Conservation (phyloP, 768 basidiomycete species). For the Clavaria fumosa region DNA sequence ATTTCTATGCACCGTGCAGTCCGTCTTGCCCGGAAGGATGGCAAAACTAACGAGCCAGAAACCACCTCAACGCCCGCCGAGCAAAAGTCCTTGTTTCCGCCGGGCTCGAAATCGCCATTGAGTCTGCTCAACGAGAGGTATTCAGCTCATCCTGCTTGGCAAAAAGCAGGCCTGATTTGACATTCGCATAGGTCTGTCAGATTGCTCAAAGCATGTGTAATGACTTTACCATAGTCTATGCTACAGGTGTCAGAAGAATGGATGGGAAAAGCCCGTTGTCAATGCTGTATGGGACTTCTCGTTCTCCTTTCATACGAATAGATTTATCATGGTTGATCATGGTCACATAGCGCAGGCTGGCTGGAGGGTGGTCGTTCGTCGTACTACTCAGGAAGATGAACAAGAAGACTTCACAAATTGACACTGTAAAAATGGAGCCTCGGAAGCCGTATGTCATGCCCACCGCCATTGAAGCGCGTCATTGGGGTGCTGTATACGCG, state of each 20-base stretch:
- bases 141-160: neutral
- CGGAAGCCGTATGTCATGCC: slow-evolving; percentile 52
- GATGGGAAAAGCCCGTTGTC: slow-evolving; percentile 55
- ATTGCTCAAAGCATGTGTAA: too few species aligned
- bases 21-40: too few species aligned
- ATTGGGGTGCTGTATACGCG: slow-evolving; percentile 83
- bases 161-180: too few species aligned
- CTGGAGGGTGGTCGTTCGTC: slow-evolving; percentile 43
- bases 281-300: slow-evolving; percentile 40
- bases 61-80: too few species aligned
- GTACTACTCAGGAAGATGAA: slow-evolving; percentile 53
- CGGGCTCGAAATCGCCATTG: slow-evolving; percentile 74
- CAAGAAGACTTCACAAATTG: slow-evolving; percentile 54
- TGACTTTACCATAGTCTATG: slow-evolving; percentile 1
- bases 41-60: too few species aligned
- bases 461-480: slow-evolving; percentile 70
- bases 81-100: slow-evolving; percentile 58
- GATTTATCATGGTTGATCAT: slow-evolving; percentile 4
- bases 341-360: slow-evolving; percentile 27
- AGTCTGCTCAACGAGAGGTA: slow-evolving; percentile 69
- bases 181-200: too few species aligned
- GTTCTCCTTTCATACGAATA: too few species aligned
- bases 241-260: neutral
- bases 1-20: too few species aligned
- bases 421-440: slow-evolving; percentile 58